phyloP scores from a whole-genome alignment of 176 grass and related monocot species.

The Paspalum vaginatum region DNA sequence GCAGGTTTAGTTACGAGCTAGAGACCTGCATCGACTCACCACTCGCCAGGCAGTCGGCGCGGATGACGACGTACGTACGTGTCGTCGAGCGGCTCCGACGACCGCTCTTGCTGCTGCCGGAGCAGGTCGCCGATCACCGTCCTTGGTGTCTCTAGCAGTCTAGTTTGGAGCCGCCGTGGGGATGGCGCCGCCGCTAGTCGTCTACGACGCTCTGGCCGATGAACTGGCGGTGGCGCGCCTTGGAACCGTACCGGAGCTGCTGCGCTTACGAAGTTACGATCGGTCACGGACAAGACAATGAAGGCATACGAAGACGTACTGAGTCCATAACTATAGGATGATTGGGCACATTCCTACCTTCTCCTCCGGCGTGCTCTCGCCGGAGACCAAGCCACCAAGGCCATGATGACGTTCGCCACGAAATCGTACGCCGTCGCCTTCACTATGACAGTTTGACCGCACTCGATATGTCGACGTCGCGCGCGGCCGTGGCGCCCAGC shows the following conservation, averaged over 20 bases:
- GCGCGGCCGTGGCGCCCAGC: constrained; percentile 22
- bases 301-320: too few relatives aligned
- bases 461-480: too few relatives aligned
- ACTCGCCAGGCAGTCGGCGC: constrained; percentile 57
- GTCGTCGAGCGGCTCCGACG: constrained; percentile 55
- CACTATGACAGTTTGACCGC: constrained; percentile 43
- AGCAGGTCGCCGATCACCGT: constrained; percentile 59
- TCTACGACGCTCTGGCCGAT: constrained; percentile 57
- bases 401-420: constrained; percentile 50
- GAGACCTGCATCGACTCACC: too few relatives aligned
- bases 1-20: too few relatives aligned
- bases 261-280: too few relatives aligned
- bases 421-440: constrained; percentile 51
- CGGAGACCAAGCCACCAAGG: constrained; percentile 63
- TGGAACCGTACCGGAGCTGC: constrained; percentile 52
- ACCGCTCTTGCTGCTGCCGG: constrained; percentile 37
- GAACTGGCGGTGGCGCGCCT: constrained; percentile 34
- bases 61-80: constrained; percentile 60
- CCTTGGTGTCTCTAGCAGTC: background rate
- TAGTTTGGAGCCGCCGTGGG: background rate
- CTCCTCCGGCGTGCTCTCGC: constrained; percentile 35
- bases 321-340: too few relatives aligned
- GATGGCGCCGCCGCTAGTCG: constrained; percentile 34
- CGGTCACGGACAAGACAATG: too few relatives aligned
- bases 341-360: too few relatives aligned